A percentile compares a stretch with the other conserved stretches of the same genome.
Conservation (phyloP, 2,329 filamentous ascomycete species). For the Arthrobotrys iridis region DNA sequence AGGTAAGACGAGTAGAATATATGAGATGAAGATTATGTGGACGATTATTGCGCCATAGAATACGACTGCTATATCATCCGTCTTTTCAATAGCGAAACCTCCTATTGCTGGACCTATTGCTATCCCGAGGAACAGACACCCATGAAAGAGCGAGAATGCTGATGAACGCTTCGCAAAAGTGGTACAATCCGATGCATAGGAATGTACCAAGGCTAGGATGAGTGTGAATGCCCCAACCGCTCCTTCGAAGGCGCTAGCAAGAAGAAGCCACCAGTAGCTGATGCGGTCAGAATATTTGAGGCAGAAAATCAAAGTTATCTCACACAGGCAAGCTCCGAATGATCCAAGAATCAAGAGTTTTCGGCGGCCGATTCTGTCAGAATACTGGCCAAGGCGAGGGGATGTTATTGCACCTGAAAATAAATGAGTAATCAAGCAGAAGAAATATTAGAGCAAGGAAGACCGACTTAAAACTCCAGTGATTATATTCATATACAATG, state of each 20-base stretch:
- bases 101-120: constrained; percentile 85
- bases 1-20: constrained; percentile 76
- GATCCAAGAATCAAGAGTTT: constrained; percentile 77
- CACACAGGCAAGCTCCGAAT: constrained; percentile 76
- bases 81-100: constrained; percentile 79
- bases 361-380: constrained; percentile 85
- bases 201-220: constrained; percentile 79
- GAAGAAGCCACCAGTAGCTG: constrained; percentile 79
- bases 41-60: constrained; percentile 83
- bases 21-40: constrained; percentile 77
- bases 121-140: constrained; percentile 86
- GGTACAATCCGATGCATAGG: constrained; percentile 90
- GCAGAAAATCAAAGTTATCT: constrained; percentile 80
- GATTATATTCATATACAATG: constrained; percentile 77
- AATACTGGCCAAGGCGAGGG: constrained; percentile 83
- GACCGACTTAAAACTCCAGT: constrained; percentile 72
- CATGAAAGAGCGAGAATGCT: constrained; percentile 88
- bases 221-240: constrained; percentile 88
- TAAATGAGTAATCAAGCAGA: neutral
- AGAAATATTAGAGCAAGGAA: neutral
- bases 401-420: constrained; percentile 74
- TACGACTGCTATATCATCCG: constrained; percentile 78
- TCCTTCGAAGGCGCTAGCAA: constrained; percentile 82
- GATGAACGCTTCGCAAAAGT: constrained; percentile 80
- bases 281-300: constrained; percentile 77